Evolutionary conservation across 2,329 filamentous ascomycete genomes (phyloP).

Genomic region (Penicillium nordicum): DNA sequence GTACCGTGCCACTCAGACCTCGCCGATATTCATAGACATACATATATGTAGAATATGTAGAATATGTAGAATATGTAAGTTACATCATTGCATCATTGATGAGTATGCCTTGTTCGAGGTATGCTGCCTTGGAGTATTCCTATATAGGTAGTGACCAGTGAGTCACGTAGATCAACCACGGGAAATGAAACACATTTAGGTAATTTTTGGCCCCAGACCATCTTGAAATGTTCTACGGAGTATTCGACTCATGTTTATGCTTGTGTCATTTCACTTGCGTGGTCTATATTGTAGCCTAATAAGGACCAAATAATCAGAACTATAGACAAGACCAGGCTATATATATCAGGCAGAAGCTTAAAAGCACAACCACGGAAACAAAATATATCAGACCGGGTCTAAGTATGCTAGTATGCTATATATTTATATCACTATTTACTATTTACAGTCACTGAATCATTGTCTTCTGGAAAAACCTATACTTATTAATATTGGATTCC

Average conservation of each 20-base stretch:
- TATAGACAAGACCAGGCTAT: not conserved
- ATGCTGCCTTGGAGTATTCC: not conserved
- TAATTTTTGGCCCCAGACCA: not conserved
- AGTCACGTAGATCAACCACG: not conserved
- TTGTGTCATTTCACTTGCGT: not conserved
- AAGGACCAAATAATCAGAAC: not conserved
- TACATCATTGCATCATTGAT: not conserved
- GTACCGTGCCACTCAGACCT: constrained; percentile 7
- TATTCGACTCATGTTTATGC: not conserved
- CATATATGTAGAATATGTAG: not conserved
- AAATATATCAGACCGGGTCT: not conserved
- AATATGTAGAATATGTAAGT: not conserved
- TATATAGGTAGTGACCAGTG: not conserved
- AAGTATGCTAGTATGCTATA: no score
- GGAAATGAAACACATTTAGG: not conserved
- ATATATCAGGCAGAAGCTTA: not conserved
- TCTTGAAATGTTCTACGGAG: not conserved
- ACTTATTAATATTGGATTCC: no score
- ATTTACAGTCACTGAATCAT: not conserved
- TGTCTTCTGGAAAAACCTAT: not conserved
- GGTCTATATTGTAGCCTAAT: not conserved
- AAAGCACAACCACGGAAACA: not conserved
- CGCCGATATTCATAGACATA: not conserved
- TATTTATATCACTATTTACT: not conserved
- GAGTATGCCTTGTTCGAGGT: not conserved